A percentile compares a stretch with the other conserved stretches of the same genome.
Evolutionary conservation across 306 rosid species (phyloP).

Genomic region (Ormosia semicastrata): DNA sequence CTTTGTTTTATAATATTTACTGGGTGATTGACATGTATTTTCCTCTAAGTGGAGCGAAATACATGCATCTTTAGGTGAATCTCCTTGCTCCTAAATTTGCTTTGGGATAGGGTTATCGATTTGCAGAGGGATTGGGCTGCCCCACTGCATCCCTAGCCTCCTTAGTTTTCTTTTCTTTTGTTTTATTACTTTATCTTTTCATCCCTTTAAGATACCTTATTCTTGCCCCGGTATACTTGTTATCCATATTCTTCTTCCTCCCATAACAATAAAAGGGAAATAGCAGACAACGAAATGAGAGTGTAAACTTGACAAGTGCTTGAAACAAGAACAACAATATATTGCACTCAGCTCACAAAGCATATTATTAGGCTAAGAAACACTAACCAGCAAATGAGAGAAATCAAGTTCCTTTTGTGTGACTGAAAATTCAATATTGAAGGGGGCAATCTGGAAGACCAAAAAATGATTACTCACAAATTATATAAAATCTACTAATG

Average conservation of each 20-base stretch:
- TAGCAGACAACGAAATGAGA: neutral
- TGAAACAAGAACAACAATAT: constrained; percentile 3
- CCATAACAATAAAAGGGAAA: neutral
- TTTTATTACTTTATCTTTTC: neutral
- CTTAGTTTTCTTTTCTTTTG: neutral
- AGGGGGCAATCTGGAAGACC: constrained; percentile 82
- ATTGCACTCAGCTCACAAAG: constrained; percentile 24
- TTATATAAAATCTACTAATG: constrained; percentile 10
- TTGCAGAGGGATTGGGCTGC: neutral
- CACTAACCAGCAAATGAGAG: constrained; percentile 96
- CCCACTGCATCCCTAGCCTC: neutral
- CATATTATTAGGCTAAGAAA: constrained; percentile 31
- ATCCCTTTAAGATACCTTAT: neutral
- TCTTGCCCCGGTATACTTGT: neutral
- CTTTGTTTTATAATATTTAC: constrained; percentile 2
- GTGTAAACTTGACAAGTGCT: neutral
- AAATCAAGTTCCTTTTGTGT: constrained; percentile 99
- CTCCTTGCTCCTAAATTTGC: constrained; percentile 1
- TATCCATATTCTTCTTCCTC: neutral
- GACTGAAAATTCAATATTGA: constrained; percentile 88
- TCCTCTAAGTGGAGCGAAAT: neutral
- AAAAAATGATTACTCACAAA: constrained; percentile 20
- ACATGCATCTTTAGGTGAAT: neutral
- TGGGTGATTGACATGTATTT: neutral
- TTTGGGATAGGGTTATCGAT: neutral